Evolutionary conservation across 805 yeast genomes (phyloP), one percentile per base, ranked within the genome.

Genomic region (Teunomyces gatunensis): DNA sequence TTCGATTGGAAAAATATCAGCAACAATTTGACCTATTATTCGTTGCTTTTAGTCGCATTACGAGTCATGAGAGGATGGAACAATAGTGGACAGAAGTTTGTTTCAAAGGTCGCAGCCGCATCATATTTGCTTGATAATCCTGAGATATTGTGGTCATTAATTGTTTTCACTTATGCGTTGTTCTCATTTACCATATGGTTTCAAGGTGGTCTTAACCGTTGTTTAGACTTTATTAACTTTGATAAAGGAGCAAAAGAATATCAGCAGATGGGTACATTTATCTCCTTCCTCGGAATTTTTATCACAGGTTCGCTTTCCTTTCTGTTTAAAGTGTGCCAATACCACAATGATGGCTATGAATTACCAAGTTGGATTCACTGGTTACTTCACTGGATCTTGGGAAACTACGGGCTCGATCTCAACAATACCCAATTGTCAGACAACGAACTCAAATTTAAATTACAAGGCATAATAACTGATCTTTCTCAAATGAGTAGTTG

Each of bases 71-170:
- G 94, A 47, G 85, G 89, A 1, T 94, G 97, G 96, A 87, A 85
- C 58, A 85, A 85, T 54, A 82, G 92, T 44, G 98, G 98, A 0
- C 97, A 91, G 59, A 94, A 94, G 54, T 84, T 77, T 37, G 74
- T 78, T 12, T 75, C 67, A 5, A 49, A 56, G 6, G 42, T 35
- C 15, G 65, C 71, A 3, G 46, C 85, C 4, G 71, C 80, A 0
- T 60, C 74, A 0, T 68, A 68, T 35, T 58, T 62, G 21, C 15
- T 15, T 6, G 52, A 55, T 0, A 50, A 68, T 49, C 45, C 67
- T 1, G 42, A 49, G 0, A 17, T 74, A 9, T 66, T 78, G 32
- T 83, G 90, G 90, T 32, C 51, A 2, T 55, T 83, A 7, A 72
- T 75, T 15, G 42, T 71, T 0, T 5, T 71, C 2, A 74, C 87